phyloP scores from a whole-genome alignment of 306 rosid genomes.

The Malus asiatica region DNA sequence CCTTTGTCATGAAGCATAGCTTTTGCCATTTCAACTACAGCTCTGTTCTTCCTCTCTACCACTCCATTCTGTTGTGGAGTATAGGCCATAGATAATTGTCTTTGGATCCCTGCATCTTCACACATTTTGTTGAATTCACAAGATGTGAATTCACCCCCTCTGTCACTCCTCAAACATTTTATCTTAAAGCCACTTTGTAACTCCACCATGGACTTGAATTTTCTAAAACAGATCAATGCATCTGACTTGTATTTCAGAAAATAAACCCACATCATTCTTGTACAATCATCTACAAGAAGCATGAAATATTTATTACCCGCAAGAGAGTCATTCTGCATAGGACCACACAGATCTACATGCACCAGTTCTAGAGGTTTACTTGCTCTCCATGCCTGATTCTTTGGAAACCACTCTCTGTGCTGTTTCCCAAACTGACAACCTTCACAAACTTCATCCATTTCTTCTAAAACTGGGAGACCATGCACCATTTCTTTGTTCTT shows the following conservation, averaged over 20 bases:
- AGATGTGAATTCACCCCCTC: background rate
- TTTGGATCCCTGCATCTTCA: background rate
- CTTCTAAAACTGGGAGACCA: no score
- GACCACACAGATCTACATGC: background rate
- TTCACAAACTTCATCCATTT: no score
- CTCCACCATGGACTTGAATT: background rate
- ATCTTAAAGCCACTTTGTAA: background rate
- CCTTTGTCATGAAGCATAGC: background rate
- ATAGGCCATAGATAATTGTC: background rate
- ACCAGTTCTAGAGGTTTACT: background rate
- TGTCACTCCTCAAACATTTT: background rate
- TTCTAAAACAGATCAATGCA: background rate
- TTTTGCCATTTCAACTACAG: background rate
- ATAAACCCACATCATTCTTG: background rate
- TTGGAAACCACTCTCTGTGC: no score
- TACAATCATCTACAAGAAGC: background rate
- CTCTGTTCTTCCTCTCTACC: background rate
- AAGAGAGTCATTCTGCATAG: background rate
- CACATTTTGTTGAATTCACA: background rate
- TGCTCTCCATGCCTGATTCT: background rate
- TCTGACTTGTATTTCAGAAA: background rate
- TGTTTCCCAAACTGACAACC: no score
- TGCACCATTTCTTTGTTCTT: no score
- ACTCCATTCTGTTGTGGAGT: background rate
- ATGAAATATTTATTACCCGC: background rate